Percentiles rank a stretch among this genome's conserved stretches.
Evolutionary conservation across 345 rosid species (phyloP).

Genomic region (Aegle marmelos): DNA sequence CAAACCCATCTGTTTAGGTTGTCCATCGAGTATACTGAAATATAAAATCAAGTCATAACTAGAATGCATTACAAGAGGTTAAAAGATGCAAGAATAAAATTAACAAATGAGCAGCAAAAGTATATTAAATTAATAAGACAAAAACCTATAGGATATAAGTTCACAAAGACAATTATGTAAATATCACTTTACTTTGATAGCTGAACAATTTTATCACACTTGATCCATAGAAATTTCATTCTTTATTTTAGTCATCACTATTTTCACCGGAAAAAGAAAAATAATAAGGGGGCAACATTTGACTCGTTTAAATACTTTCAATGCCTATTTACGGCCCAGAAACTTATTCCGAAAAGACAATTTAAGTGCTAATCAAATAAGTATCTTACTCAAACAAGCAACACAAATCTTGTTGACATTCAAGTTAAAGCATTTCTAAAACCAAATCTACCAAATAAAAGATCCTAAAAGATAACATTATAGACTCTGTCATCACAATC

Average conservation of each 20-base stretch:
- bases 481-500: not conserved
- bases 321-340: not conserved
- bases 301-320: not conserved
- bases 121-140: not conserved
- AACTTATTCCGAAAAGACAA: not conserved
- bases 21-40: conserved; percentile 77
- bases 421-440: not conserved
- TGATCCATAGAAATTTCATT: not conserved
- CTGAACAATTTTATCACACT: not conserved
- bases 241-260: not conserved
- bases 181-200: not conserved
- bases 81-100: not conserved
- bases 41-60: conserved; percentile 18
- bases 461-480: not conserved
- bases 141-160: not conserved
- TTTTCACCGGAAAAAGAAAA: not conserved
- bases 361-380: not conserved
- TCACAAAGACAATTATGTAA: not conserved
- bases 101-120: not conserved
- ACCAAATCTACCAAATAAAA: not conserved
- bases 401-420: not conserved
- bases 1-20: conserved; percentile 89
- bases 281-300: not conserved
- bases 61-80: not conserved
- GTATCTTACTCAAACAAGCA: not conserved